Evolutionary conservation across 108 stramenopile genomes (phyloP), one percentile per base, ranked within the genome.

Genomic region (Thalassiosira profunda): DNA sequence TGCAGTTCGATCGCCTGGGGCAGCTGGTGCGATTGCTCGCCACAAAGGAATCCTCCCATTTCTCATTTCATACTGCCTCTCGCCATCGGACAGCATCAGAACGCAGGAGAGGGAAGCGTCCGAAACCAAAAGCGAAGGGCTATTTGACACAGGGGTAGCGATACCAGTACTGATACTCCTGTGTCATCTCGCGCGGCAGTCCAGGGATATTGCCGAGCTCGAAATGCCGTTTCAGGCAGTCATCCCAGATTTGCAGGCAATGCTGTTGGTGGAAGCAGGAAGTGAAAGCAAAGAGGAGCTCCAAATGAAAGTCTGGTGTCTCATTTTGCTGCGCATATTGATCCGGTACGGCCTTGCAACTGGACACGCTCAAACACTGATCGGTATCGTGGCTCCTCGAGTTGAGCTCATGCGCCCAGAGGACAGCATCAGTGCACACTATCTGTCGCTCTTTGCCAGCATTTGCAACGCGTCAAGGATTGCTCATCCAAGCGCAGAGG

Each of bases 1-100:
- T n/a, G 67, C 75, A 8, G 72, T 90, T 30, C 71, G 94, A 48
- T 91, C 90, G 25, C 91, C 88, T 15, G 94, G 94, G 25, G 91
- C 90, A 35, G 91, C 94, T 10, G 69, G 82, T 21, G 94, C 90
- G 10, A 92, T 95, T 76, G 73, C 84, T 8, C 68, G 83, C 45
- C 89, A 95, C 51, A 46, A 79, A 51, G 62, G 60, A 17, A 48
- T 95, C n/a, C 63, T 89, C 12, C 66, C 84, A 11, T 55, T 69
- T 36, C 53, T 90, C 8, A 33, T 42, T 53, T 58, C 46, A 40
- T 55, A 46, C 25, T 74, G 59, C 33, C 24, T 74, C 38, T 72
- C 67, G 35, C 83, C 66, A 23, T 55, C 8, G 45, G 30, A 26
- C 28, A 29, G 2, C 15, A 26, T 31, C 6, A 52, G 7, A 25